A percentile compares a stretch with the other conserved stretches of the same genome.
Conservation (phyloP, 2,329 filamentous ascomycete species). For the Arthrobotrys sinensis region DNA sequence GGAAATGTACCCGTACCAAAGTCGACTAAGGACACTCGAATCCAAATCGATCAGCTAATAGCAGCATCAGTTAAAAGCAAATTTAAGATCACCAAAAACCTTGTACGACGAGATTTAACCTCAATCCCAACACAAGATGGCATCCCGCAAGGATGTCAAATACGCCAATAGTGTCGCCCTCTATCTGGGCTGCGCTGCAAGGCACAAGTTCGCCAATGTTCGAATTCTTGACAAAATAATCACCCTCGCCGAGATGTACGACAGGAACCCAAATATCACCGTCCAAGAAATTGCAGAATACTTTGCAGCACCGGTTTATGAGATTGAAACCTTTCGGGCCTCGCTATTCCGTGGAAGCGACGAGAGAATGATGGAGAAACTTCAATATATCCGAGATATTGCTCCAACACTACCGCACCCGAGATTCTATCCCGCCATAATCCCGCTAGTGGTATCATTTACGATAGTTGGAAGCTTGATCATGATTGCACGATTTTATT, state of each 20-base stretch:
- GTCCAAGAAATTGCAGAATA: constrained; percentile 41
- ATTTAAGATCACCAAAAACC: background rate
- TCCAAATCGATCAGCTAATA: background rate
- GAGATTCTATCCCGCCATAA: constrained; percentile 45
- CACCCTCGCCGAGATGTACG: constrained; percentile 45
- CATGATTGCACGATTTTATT: constrained; percentile 51
- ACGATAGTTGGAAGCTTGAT: constrained; percentile 42
- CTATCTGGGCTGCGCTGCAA: constrained; percentile 47
- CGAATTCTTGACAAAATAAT: constrained; percentile 44
- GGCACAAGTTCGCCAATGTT: constrained; percentile 37
- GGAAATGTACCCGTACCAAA: background rate
- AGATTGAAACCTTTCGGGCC: constrained; percentile 37
- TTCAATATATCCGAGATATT: constrained; percentile 48
- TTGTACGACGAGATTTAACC: constrained; percentile 25
- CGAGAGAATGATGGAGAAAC: constrained; percentile 19
- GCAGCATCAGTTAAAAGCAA: background rate
- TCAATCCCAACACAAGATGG: constrained; percentile 35
- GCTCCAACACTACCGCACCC: constrained; percentile 35
- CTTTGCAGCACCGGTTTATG: constrained; percentile 33
- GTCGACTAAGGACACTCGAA: background rate
- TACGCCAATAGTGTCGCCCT: constrained; percentile 35
- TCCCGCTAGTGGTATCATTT: constrained; percentile 45
- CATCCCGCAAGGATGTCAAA: constrained; percentile 17
- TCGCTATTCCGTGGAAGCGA: constrained; percentile 32
- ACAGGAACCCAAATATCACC: constrained; percentile 45